These are phyloP conservation scores for Fusarium hostae DNA, from an alignment of 2,329 filamentous ascomycete genomes.

Conservation along the genomic window DNA sequence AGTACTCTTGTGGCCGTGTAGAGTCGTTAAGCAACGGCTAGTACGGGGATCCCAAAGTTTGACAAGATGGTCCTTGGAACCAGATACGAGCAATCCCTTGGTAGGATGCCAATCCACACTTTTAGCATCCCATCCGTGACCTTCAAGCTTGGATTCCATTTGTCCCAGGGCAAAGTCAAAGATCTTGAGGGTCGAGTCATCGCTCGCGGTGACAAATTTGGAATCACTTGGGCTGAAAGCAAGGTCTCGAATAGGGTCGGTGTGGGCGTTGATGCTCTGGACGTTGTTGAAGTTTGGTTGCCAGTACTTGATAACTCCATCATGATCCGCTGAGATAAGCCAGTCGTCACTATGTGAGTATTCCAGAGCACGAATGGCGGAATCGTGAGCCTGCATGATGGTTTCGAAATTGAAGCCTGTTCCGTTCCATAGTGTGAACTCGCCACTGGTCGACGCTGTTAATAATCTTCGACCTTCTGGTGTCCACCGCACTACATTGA, in stretches of 20 bases:
- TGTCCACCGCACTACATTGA: slow-evolving; percentile 98
- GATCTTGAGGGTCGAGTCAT: slow-evolving; percentile 93
- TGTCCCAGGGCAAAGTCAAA: slow-evolving; percentile 92
- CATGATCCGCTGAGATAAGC: slow-evolving; percentile 95
- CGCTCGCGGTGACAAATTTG: slow-evolving; percentile 95
- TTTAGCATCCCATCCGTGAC: slow-evolving; percentile 99
- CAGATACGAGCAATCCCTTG: slow-evolving; percentile 93
- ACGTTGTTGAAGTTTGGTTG: slow-evolving; percentile 99
- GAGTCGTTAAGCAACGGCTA: slow-evolving; percentile 87
- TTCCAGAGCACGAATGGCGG: slow-evolving; percentile 81
- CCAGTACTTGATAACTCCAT: slow-evolving; percentile 97
- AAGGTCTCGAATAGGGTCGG: slow-evolving; percentile 88
- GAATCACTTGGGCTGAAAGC: slow-evolving; percentile 93
- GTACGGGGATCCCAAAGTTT: slow-evolving; percentile 99
- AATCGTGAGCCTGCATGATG: slow-evolving; percentile 97
- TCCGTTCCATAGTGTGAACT: slow-evolving; percentile 98
- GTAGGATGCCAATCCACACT: slow-evolving; percentile 97
- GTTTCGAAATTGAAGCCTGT: slow-evolving; percentile 99
- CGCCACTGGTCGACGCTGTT: slow-evolving; percentile 94
- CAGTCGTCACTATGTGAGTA: slow-evolving; percentile 98
- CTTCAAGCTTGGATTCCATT: slow-evolving; percentile 84
- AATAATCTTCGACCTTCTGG: slow-evolving; percentile 91
- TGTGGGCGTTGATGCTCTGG: slow-evolving; percentile 90
- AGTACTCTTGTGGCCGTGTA: slow-evolving; percentile 97
- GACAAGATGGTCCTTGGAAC: slow-evolving; percentile 96